phyloP scores from a whole-genome alignment of 2,329 filamentous ascomycete genomes.

The Colletotrichum brevisporum region DNA sequence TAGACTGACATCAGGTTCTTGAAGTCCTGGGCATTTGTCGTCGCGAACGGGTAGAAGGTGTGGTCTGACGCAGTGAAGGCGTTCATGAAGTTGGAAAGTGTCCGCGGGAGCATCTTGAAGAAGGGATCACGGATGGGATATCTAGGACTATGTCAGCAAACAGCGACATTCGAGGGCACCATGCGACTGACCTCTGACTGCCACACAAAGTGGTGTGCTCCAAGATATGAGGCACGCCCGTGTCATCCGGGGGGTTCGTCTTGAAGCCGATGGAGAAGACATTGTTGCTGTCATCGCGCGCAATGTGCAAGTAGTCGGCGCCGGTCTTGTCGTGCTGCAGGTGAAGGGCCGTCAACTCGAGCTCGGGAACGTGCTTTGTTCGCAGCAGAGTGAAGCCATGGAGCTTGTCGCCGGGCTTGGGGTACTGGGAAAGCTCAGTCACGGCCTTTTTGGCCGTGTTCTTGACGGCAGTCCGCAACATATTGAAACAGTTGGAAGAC shows the following conservation, averaged over 20 bases:
- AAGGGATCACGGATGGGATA: constrained; percentile 99
- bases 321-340: constrained; percentile 95
- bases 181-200: constrained; percentile 80
- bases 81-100: constrained; percentile 99
- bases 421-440: constrained; percentile 82
- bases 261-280: constrained; percentile 99
- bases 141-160: constrained; percentile 58
- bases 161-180: background rate
- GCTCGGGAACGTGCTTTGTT: constrained; percentile 92
- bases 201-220: constrained; percentile 98
- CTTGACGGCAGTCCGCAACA: constrained; percentile 66
- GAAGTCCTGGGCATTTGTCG: constrained; percentile 95
- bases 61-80: constrained; percentile 97
- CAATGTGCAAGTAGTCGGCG: constrained; percentile 95
- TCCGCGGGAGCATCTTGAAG: constrained; percentile 99
- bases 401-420: constrained; percentile 85
- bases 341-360: constrained; percentile 91
- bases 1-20: constrained; percentile 97
- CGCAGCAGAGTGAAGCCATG: constrained; percentile 94
- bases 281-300: constrained; percentile 97
- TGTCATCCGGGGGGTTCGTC: constrained; percentile 97
- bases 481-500: constrained; percentile 45
- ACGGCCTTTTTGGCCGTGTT: constrained; percentile 72
- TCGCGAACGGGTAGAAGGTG: constrained; percentile 98
- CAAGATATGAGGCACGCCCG: constrained; percentile 95